Base-by-base conservation (phyloP, 2,329 filamentous ascomycete genomes). In the Aspergillus brunneoviolaceus region DNA sequence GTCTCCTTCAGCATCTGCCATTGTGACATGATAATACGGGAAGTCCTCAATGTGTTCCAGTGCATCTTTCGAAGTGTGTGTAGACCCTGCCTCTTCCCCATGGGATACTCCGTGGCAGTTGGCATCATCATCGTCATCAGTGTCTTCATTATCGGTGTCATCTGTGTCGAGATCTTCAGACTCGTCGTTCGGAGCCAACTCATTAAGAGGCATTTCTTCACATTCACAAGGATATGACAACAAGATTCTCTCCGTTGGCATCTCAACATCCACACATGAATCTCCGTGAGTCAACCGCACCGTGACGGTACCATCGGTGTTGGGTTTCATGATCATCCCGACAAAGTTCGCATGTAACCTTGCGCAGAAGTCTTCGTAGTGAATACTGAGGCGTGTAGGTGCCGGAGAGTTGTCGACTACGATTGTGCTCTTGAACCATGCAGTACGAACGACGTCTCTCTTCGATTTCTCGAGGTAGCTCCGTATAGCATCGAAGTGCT, bases 301-400 rank as follows among this genome's bases (percentile, higher is more conserved):
- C 0, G 79, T 81, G 10, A 85, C 69, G 6, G 74, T 76, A 2
- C 85, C 85, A 66, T 86, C 82, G 3, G 82, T 67, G 12, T 79
- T 78, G 3, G 84, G 74, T 51, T 84, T 81, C 21, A 86, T 76
- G 2, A 87, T 79, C 66, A 86, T 82, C 19, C 85, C 85, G 57
- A 86, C 75, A 81, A 85, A 87, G 42, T 81, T 77, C 6, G 74
- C 49, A 9, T 53, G 55, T 3, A 25, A 48, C 16, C 54, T 63
- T 27, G 39, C 39, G 33, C 45, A 49, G 52, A 47, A 52, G 25
- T 63, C 62, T 42, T 65, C 52, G 7, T 63, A 60, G n/a, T 65
- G 65, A n/a, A 67, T 27, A 35, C 62, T 64, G 25, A 64, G 65
- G 9, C 63, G 60, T 10, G 63, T 54, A 33, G 63, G 67, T 5